Evolutionary conservation across 371 early-diverging fungal species (phyloP).

Genomic region (Circinella umbellata): DNA sequence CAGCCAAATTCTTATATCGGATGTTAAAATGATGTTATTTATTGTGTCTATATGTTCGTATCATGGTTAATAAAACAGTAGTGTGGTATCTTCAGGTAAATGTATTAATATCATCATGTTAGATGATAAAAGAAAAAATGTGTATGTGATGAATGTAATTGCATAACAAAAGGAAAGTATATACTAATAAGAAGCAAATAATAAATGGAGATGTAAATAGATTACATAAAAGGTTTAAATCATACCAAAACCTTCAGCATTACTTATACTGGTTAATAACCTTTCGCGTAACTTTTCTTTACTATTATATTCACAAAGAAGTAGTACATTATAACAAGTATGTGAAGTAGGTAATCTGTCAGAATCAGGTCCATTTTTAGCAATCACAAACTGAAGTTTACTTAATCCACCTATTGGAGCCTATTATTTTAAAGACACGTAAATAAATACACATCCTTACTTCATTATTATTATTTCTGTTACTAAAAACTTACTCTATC

Average conservation of each 20-base stretch:
- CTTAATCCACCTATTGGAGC: slow-evolving; percentile 92
- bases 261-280: slow-evolving; percentile 82
- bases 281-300: slow-evolving; percentile 80
- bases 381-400: slow-evolving; percentile 93
- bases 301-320: slow-evolving; percentile 88
- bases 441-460: slow-evolving; percentile 23
- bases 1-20: no score
- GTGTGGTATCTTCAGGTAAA: no score
- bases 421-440: slow-evolving; percentile 74
- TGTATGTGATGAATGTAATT: no score
- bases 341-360: slow-evolving; percentile 75
- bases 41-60: no score
- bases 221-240: slow-evolving; percentile 30
- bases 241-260: slow-evolving; percentile 91
- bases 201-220: neutral
- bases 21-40: no score
- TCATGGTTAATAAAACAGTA: no score
- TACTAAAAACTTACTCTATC: slow-evolving; percentile 74
- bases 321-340: slow-evolving; percentile 92
- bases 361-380: slow-evolving; percentile 97
- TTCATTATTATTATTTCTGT: no score
- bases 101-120: no score
- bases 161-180: no score
- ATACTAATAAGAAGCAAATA: no score
- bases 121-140: no score